Base-by-base conservation (phyloP, 768 basidiomycete species). In the Boletus insuetus region DNA sequence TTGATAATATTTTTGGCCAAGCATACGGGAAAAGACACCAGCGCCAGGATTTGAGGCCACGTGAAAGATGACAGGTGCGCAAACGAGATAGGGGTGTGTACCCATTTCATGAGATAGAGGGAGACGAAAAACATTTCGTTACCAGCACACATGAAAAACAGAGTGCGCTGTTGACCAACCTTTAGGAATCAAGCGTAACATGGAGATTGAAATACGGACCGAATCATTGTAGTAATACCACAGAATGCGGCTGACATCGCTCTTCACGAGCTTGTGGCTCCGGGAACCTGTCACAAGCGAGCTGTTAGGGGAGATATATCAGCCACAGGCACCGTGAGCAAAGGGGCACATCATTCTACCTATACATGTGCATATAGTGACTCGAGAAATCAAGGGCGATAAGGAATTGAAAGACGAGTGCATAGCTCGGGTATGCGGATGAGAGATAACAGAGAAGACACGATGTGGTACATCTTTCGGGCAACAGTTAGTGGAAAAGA, bases 291-390 rank as follows among this genome's bases (percentile, higher is more conserved):
- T 97, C 19, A 90, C 82, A n/a, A 99, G 82, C 32, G 96, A 96
- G 66, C 96, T 99, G 54, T 17, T 19, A 17, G 24, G 38, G 20
- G 17, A 43, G n/a, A 29, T 46, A 22, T 1, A 50, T 70, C 46
- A 64, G 55, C 44, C 14, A 32, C 10, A 12, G 14, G 12, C 9
- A 14, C 13, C 26, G 37, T 6, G 12, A 19, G 22, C 9, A 35
- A 35, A 39, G 38, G 19, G 22, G 29, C 8, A 29, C 29, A 29
- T 29, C 29, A 8, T 29, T 46, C 62, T 64, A 95, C 96, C 96
- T 97, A 73, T 98, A 97, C 97, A 98, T 99, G 72, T 98, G 97
- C 85, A 98, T 98, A 74, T 98, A 98, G 73, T 98, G 97, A 62
- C 93, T 96, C 64, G 90, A 88, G 70, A 99, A 99, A 71, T 99